Evolutionary conservation across 192 early-diverging fungal genomes (phyloP).

Genomic region (Phycomyces blakesleeanus): DNA sequence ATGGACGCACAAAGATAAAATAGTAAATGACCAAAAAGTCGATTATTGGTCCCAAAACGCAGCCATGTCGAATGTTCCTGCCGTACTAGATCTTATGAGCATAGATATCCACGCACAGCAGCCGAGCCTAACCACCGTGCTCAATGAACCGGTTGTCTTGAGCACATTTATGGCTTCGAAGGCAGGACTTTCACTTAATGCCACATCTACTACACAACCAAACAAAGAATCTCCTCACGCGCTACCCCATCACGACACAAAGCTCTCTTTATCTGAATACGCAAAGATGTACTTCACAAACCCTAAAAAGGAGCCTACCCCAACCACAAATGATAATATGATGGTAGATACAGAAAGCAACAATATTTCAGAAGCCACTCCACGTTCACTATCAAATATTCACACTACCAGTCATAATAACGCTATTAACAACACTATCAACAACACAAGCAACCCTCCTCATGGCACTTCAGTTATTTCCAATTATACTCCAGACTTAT

Average conservation of each 20-base stretch:
- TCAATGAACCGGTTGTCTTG: conserved; percentile 37
- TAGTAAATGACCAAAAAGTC: neutral
- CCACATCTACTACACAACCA: neutral
- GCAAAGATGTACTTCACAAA: neutral
- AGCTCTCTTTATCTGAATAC: neutral
- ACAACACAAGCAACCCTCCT: neutral
- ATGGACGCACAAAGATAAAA: neutral
- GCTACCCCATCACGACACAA: neutral
- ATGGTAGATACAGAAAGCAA: neutral
- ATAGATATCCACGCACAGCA: conserved; percentile 59
- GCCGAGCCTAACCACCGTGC: conserved; percentile 77
- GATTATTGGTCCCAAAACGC: neutral
- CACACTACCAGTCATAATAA: no score
- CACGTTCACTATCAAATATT: neutral
- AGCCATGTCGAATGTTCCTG: neutral
- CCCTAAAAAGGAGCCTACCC: neutral
- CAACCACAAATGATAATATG: neutral
- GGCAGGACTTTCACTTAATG: neutral
- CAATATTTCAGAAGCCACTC: neutral
- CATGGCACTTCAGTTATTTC: neutral
- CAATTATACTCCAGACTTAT: neutral
- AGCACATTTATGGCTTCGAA: neutral
- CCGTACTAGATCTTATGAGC: neutral
- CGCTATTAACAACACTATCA: no score
- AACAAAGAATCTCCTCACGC: neutral